phyloP scores from a whole-genome alignment of 192 early-diverging fungal genomes.

The Mortierella hygrophila region DNA sequence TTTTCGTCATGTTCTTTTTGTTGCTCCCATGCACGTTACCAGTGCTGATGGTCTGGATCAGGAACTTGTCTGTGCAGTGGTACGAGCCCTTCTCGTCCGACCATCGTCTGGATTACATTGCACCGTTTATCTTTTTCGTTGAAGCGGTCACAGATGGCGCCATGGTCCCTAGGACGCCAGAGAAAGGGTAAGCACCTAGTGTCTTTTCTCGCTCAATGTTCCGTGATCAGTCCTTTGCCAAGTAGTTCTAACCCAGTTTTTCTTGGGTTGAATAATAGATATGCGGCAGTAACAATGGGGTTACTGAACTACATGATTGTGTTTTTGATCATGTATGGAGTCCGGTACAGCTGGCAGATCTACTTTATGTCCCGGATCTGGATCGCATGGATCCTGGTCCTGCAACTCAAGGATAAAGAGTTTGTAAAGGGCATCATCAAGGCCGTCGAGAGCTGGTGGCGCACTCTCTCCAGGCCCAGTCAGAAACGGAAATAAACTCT shows the following conservation, averaged over 20 bases:
- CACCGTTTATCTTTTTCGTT: constrained; percentile 71
- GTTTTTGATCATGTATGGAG: constrained; percentile 71
- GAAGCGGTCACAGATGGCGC: constrained; percentile 64
- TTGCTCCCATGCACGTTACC: constrained; percentile 82
- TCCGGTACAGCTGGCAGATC: constrained; percentile 72
- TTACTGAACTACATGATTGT: constrained; percentile 59
- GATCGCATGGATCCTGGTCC: constrained; percentile 55
- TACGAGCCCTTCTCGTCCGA: constrained; percentile 85
- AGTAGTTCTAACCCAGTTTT: too few species aligned
- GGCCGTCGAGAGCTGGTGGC: constrained; percentile 12
- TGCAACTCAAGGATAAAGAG: constrained; percentile 47
- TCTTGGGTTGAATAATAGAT: constrained; percentile 38
- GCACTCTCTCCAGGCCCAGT: constrained; percentile 16
- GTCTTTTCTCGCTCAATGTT: constrained; percentile 41
- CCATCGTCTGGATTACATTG: constrained; percentile 71
- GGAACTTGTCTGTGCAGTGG: constrained; percentile 85
- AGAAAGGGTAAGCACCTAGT: constrained; percentile 42
- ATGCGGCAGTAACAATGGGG: constrained; percentile 41
- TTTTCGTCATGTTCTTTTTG: constrained; percentile 77
- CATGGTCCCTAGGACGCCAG: constrained; percentile 70
- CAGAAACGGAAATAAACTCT: constrained; percentile 40
- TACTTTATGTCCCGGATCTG: constrained; percentile 69
- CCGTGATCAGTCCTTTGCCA: too few species aligned
- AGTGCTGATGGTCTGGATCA: constrained; percentile 83
- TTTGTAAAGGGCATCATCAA: constrained; percentile 6